Evolutionary conservation across 2,329 filamentous ascomycete species (phyloP).

Genomic region (Stemphylium vesicarium): DNA sequence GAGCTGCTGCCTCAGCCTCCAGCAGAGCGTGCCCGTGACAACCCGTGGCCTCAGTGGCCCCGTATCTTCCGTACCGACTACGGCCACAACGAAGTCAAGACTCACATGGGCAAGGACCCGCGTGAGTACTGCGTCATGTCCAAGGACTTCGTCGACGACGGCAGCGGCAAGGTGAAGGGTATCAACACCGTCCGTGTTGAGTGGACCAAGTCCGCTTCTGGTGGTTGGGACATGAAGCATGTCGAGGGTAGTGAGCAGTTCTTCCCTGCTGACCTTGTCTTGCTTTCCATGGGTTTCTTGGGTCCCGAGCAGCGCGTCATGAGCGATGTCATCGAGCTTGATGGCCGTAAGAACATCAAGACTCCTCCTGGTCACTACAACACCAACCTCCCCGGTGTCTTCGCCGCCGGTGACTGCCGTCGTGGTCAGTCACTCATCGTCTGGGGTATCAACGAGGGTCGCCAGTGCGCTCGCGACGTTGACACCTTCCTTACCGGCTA

Average conservation of each 20-base stretch:
- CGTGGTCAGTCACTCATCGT: conserved; percentile 95
- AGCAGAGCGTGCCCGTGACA: conserved; percentile 86
- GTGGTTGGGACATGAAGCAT: conserved; percentile 99
- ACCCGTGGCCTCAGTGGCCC: conserved; percentile 98
- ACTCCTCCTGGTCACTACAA: conserved; percentile 85
- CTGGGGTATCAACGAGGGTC: conserved; percentile 98
- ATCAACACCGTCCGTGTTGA: conserved; percentile 96
- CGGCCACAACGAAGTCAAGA: conserved; percentile 92
- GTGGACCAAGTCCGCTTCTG: conserved; percentile 88
- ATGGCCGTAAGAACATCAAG: conserved; percentile 95
- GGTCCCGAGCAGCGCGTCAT: conserved; percentile 89
- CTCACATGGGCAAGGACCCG: conserved; percentile 94
- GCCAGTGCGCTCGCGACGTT: conserved; percentile 89
- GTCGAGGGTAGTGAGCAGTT: conserved; percentile 91
- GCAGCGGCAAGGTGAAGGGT: conserved; percentile 85
- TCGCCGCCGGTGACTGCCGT: conserved; percentile 93
- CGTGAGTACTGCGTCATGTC: conserved; percentile 99
- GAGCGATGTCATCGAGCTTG: conserved; percentile 87
- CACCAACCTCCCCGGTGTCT: conserved; percentile 87
- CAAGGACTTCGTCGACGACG: conserved; percentile 92
- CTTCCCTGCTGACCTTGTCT: conserved; percentile 93
- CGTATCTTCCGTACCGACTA: conserved; percentile 99
- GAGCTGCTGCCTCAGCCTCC: conserved; percentile 93
- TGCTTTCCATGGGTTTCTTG: conserved; percentile 96
- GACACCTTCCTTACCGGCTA: conserved; percentile 82